Conservation (phyloP, 768 basidiomycete genomes). For the Kwoniella sp. region DNA sequence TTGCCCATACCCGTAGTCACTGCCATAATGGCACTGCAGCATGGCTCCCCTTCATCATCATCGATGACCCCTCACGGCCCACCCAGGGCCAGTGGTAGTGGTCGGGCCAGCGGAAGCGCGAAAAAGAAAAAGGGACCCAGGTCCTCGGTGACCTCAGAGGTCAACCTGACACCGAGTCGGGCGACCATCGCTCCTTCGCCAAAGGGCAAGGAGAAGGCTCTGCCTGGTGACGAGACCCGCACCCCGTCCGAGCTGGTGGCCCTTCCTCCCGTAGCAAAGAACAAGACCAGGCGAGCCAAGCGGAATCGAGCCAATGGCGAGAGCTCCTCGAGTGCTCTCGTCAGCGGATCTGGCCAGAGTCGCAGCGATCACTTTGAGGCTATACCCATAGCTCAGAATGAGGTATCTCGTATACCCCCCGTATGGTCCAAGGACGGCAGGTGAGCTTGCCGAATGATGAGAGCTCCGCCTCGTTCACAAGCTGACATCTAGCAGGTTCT, state of each 20-base stretch:
- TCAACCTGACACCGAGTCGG: conserved; percentile 5
- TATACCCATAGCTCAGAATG: conserved; percentile 37
- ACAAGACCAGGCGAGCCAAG: conserved; percentile 2
- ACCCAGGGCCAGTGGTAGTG: background rate
- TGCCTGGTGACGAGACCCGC: too few species aligned
- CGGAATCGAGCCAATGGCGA: background rate
- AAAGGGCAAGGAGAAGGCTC: conserved; percentile 20
- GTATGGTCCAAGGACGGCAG: conserved; percentile 84
- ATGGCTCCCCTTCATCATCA: conserved; percentile 9
- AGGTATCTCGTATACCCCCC: conserved; percentile 54
- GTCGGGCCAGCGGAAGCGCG: background rate
- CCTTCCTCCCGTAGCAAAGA: background rate
- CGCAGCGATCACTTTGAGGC: conserved; percentile 24
- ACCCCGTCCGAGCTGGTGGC: conserved; percentile 3
- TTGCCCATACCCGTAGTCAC: background rate
- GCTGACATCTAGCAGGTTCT: conserved; percentile 59
- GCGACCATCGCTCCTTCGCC: background rate
- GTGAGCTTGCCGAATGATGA: conserved; percentile 53
- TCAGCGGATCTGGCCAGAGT: conserved; percentile 4
- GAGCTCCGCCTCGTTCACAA: conserved; percentile 11
- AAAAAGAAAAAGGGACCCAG: background rate
- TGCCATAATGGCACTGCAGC: conserved; percentile 19
- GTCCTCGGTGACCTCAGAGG: background rate
- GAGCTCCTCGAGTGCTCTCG: background rate
- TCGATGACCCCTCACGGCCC: too few species aligned